phyloP scores from a whole-genome alignment of 139 green algal species.

The Picochlorum sp. region DNA sequence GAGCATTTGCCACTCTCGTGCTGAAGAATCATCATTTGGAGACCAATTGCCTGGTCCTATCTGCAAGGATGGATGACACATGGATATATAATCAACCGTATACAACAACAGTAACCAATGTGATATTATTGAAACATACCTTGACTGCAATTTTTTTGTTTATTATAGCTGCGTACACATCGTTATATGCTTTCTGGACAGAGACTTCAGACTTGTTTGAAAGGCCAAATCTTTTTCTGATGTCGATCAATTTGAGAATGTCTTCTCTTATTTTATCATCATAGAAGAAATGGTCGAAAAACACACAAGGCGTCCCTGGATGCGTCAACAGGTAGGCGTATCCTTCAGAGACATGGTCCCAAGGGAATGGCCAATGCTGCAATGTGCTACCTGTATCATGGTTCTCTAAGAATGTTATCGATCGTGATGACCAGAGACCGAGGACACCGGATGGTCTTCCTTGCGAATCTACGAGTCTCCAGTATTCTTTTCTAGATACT shows the following conservation, averaged over 20 bases:
- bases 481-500: conserved; percentile 82
- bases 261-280: conserved; percentile 14
- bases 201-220: conserved; percentile 45
- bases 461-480: conserved; percentile 82
- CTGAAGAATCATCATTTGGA: conserved; percentile 52
- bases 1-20: conserved; percentile 46
- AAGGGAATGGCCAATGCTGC: conserved; percentile 75
- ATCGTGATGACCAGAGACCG: conserved; percentile 85
- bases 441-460: conserved; percentile 69
- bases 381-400: conserved; percentile 74
- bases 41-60: conserved; percentile 47
- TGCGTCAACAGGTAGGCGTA: conserved; percentile 96
- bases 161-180: conserved; percentile 74
- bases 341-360: conserved; percentile 45
- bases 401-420: conserved; percentile 97
- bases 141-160: conserved; percentile 77
- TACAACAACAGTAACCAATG: conserved; percentile 4
- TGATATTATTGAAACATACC: neutral
- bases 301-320: conserved; percentile 68
- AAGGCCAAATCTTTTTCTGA: conserved; percentile 58
- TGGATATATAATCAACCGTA: conserved; percentile 6
- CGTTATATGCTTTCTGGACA: conserved; percentile 35
- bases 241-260: conserved; percentile 58
- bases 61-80: neutral
- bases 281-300: conserved; percentile 65